Percentiles rank a stretch among this genome's conserved stretches.
phyloP scores from a whole-genome alignment of 2,329 filamentous ascomycete genomes.

The Ascocoryne sarcoides region DNA sequence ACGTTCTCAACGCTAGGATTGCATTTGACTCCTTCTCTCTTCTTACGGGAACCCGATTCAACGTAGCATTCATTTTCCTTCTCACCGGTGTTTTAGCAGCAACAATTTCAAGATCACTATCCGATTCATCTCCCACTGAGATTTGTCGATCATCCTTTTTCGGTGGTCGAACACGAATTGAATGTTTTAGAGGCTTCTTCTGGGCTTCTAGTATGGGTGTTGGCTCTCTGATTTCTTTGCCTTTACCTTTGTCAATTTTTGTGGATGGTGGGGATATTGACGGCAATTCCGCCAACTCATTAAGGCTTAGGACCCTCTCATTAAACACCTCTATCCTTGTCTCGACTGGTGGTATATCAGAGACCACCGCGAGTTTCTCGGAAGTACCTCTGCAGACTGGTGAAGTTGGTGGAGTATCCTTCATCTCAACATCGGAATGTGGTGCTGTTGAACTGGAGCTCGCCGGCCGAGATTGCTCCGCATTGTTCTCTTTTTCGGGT shows the following conservation, averaged over 20 bases:
- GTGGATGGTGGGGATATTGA: constrained; percentile 14
- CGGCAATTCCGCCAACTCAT: constrained; percentile 12
- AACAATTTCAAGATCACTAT: constrained; percentile 36
- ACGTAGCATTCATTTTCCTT: constrained; percentile 51
- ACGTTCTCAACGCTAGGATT: constrained; percentile 58
- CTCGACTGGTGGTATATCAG: neutral
- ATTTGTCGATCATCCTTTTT: constrained; percentile 30
- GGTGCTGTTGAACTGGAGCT: constrained; percentile 45
- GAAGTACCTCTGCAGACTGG: constrained; percentile 33
- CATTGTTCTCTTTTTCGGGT: constrained; percentile 25
- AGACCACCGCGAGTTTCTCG: constrained; percentile 25
- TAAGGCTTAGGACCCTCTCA: constrained; percentile 12
- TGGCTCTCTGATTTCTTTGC: constrained; percentile 38
- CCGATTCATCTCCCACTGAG: constrained; percentile 34
- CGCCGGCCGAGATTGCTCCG: constrained; percentile 31
- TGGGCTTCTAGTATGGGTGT: constrained; percentile 3
- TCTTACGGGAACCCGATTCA: constrained; percentile 58
- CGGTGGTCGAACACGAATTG: constrained; percentile 33
- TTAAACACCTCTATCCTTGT: constrained; percentile 2
- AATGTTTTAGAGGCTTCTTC: constrained; percentile 21
- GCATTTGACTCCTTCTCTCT: constrained; percentile 55
- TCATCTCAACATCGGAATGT: constrained; percentile 44
- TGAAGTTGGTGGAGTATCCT: constrained; percentile 66
- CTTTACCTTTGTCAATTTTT: constrained; percentile 50
- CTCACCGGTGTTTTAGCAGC: constrained; percentile 30